Conservation (phyloP, 2,329 filamentous ascomycete species). For the Aspergillus fijiensis region DNA sequence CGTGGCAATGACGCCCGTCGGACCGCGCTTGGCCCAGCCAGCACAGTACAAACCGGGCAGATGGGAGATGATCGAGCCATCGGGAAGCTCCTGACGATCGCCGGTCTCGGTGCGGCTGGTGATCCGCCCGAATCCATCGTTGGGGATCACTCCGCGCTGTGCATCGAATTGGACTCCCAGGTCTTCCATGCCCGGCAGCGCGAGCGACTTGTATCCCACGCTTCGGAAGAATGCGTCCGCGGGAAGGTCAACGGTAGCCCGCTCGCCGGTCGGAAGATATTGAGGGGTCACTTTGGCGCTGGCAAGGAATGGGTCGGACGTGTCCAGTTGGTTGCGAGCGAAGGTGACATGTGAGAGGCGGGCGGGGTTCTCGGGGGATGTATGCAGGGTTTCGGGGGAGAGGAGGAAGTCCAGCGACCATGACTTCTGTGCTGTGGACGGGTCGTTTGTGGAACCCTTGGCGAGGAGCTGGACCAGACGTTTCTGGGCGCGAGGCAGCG, state of each 20-base stretch:
- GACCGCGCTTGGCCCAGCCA: conserved; percentile 94
- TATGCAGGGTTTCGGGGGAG: conserved; percentile 69
- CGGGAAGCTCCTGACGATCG: conserved; percentile 25
- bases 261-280: conserved; percentile 52
- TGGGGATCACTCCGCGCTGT: conserved; percentile 71
- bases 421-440: conserved; percentile 57
- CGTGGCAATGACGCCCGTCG: conserved; percentile 91
- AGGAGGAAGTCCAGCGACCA: conserved; percentile 87
- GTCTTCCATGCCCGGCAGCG: conserved; percentile 70
- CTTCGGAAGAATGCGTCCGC: conserved; percentile 81
- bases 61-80: conserved; percentile 47
- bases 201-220: conserved; percentile 87
- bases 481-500: conserved; percentile 71
- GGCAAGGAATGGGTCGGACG: conserved; percentile 54
- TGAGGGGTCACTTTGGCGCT: conserved; percentile 47
- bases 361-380: conserved; percentile 46
- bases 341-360: conserved; percentile 68
- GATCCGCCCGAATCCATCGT: conserved; percentile 77
- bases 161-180: conserved; percentile 77
- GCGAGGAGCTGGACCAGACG: conserved; percentile 77
- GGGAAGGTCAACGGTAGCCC: conserved; percentile 51
- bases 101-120: conserved; percentile 39
- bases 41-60: conserved; percentile 82
- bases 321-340: conserved; percentile 51
- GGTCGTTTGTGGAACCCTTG: conserved; percentile 64